Base-by-base conservation (phyloP, 1,284 basidiomycete genomes). In the Fistulina hepatica region DNA sequence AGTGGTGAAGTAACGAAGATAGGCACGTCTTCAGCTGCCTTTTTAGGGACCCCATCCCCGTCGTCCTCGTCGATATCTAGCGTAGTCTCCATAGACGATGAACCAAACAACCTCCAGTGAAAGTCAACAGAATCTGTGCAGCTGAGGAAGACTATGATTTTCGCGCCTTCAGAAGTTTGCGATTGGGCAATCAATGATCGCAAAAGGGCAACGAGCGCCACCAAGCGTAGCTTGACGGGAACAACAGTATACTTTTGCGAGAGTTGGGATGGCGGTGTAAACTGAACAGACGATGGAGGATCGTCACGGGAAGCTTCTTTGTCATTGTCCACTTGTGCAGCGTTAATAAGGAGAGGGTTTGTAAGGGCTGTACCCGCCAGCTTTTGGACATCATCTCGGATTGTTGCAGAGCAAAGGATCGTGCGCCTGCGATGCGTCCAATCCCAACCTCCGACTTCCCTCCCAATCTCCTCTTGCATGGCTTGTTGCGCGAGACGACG, bases 51-150 rank as follows among this genome's bases (percentile, higher is more conserved):
- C 53, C 90, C 83, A 2, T 86, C 85, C 51, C 92, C 92, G 31
- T 64, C 64, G 54, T 95, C 88, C 52, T 76, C 79, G 60, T 94
- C 90, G 16, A 30, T 37, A 16, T 48, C 52, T 25, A 8, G 57
- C 59, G 2, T 52, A 52, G 7, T 56, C 60, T 69, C 74, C 88
- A 97, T 94, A 7, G 61, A 57, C 15, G 85, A 69, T 2, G 79
- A 76, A 1, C 82, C 85, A 0, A 98, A 61, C n/a, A 97, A 66
- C 33, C 73, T 73, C 85, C 89, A 98, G 56, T 97, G 91, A 54
- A 92, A 97, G 57, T 99, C 94, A 22, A 99, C 95, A 2, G 91
- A 90, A 57, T 97, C 93, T 3, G 92, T 98, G 50, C 92, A 97
- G 50, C 84, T 92, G 43, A 98, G 65, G 60, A 99, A 99, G 5